These are phyloP conservation scores for Closterium sp. DNA, from an alignment of 139 green algal species.

Conservation along the genomic window DNA sequence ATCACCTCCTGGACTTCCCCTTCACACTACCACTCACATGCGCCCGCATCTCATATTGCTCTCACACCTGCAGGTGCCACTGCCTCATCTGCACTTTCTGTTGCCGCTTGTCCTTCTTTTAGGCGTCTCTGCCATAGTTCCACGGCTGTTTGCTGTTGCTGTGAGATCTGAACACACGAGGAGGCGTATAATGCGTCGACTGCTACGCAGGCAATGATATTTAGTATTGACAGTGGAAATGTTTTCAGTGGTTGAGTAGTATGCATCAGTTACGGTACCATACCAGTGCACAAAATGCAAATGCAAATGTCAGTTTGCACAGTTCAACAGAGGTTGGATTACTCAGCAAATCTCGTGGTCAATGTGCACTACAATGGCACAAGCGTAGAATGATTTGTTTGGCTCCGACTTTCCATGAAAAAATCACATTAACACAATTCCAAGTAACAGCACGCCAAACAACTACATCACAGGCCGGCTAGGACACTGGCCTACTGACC, in stretches of 20 bases:
- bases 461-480: not conserved
- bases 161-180: not conserved
- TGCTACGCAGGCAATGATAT: not conserved
- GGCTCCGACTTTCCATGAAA: too few species aligned
- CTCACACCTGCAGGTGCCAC: not conserved
- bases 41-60: not conserved
- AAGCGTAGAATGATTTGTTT: too few species aligned
- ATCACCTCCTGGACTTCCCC: not conserved
- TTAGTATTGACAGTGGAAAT: too few species aligned
- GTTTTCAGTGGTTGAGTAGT: too few species aligned
- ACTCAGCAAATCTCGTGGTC: too few species aligned
- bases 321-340: too few species aligned
- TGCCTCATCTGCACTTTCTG: not conserved
- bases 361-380: too few species aligned
- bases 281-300: too few species aligned
- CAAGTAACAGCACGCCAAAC: too few species aligned
- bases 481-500: not conserved
- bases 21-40: not conserved
- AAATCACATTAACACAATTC: too few species aligned
- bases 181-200: not conserved
- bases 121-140: not conserved
- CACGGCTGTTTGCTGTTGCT: not conserved
- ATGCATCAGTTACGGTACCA: too few species aligned
- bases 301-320: too few species aligned
- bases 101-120: not conserved